Percentiles rank a stretch among this genome's conserved stretches.
Conservation (phyloP, 768 basidiomycete species). For the Hygrophorus russula region DNA sequence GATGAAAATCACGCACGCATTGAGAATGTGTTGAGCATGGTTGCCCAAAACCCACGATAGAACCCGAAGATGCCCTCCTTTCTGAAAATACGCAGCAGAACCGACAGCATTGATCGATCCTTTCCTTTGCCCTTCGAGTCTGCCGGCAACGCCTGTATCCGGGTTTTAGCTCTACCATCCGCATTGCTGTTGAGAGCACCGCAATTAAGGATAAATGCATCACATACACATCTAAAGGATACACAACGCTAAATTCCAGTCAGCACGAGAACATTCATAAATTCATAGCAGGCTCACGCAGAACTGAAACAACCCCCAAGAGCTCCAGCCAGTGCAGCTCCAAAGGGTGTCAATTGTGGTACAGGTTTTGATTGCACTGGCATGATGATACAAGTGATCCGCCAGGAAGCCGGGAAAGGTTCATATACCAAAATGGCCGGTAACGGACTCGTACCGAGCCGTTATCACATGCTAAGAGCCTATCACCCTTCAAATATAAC, state of each 20-base stretch:
- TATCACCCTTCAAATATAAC: conserved; percentile 2
- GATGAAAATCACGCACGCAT: conserved; percentile 60
- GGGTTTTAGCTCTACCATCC: conserved; percentile 71
- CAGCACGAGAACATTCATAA: conserved; percentile 5
- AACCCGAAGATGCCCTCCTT: conserved; percentile 75
- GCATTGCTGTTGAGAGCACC: conserved; percentile 5
- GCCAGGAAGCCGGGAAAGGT: conserved; percentile 3
- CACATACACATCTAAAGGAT: conserved; percentile 87
- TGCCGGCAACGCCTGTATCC: conserved; percentile 72
- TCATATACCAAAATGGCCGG: conserved; percentile 11
- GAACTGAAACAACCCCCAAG: conserved; percentile 89
- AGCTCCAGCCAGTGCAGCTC: conserved; percentile 85
- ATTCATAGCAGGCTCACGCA: conserved; percentile 47
- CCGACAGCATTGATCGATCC: conserved; percentile 46
- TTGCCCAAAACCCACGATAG: conserved; percentile 90
- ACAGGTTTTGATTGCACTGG: conserved; percentile 45
- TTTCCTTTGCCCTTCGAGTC: conserved; percentile 38
- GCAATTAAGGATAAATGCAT: neutral
- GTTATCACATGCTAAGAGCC: neutral
- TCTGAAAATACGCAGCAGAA: conserved; percentile 61
- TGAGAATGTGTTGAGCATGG: conserved; percentile 97
- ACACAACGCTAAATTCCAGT: conserved; percentile 65
- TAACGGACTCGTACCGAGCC: conserved; percentile 7
- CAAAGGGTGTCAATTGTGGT: conserved; percentile 73
- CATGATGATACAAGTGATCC: conserved; percentile 19